Base-by-base conservation (phyloP, 441 rosid genomes). In the Bruguiera hainesii region DNA sequence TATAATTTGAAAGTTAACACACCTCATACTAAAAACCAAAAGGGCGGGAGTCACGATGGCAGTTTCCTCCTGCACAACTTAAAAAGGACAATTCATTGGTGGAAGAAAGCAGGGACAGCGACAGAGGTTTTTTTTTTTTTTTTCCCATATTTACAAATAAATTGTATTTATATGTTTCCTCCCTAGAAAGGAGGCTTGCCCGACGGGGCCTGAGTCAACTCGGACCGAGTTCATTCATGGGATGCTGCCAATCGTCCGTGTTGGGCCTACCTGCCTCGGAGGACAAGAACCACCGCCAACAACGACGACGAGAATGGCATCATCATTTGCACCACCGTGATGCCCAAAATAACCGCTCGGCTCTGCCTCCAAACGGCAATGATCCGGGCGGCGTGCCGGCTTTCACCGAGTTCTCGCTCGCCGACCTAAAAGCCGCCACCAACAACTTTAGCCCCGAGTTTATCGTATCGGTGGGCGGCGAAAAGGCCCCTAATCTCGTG, bases 341-440 rank as follows among this genome's bases (percentile, higher is more conserved):
- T 21, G 59, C 37, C 37, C 37, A 7, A 33, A 33, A 60, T 33
- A 29, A 64, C 48, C 71, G 62, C 65, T 77, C 71, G 13, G 50
- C 75, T 37, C 78, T 10, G 48, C 72, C 80, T 8, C 25, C 86
- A 51, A 76, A 75, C 57, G 83, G 86, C n/a, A 56, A 73, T 48
- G 65, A 46, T 23, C 49, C 71, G 20, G 79, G 72, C 0, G 79
- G 68, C 57, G 67, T 74, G 7, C 83, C 78, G 1, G 73, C 77
- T 55, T 81, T 93, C 73, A 67, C 76, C 8, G 93, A 88, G 88
- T 92, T 83, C 82, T 84, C 95, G 0, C 78, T 85, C 5, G 74
- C 85, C n/a, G 97, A 86, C 73, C 87, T 93, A 39, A 87, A 80
- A 66, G 82, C 85, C 15, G 98, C 98, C 29, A 93, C 98, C 21